Evolutionary conservation across 2,329 filamentous ascomycete genomes (phyloP), one percentile per base, ranked within the genome.

Genomic region (Aspergillus pseudoviridinutans): DNA sequence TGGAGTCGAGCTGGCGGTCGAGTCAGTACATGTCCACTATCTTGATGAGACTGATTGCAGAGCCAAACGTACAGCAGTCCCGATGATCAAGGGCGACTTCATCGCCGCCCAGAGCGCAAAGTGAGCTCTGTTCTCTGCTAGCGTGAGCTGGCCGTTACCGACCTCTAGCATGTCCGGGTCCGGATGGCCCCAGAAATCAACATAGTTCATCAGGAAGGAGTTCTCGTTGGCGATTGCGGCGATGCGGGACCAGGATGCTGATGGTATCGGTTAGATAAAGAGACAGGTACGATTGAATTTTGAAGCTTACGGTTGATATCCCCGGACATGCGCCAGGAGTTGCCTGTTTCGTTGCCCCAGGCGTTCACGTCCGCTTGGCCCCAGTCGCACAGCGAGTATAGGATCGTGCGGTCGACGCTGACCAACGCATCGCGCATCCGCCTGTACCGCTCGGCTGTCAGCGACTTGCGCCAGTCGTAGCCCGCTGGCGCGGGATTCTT

Each of bases 371-470:
- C 71, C 0, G 78, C 81, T 17, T 76, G 66, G 3, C 83, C 83
- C 82, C 82, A 84, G 29, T 80, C 75, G 64, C 82, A 85, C 14
- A 85, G 70, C 10, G 74, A 79, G 67, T 79, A 84, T 3, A 80
- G 66, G 12, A 84, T 84, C 0, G 76, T 73, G 14, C 76, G 71
- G 50, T 77, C 71, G 53, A 79, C 76, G 4, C 57, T 73, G 1
- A 75, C 64, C 3, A 85, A 71, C 0, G 80, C 80, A 64, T 84
- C 77, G n/a, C 79, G 74, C 83, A 86, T 85, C 22, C 64, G 59
- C 4, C 63, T 64, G 67, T 78, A 86, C 8, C 83, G 76, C 28
- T 74, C 62, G 3, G 77, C 75, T 0, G 79, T 81, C 22, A 74
- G 78, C 41, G 79, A 82, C 0, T 66, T 73, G 17, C 71, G 69